These are phyloP conservation scores for Amylostereum areolatum DNA, from an alignment of 1,284 basidiomycete species.

Conservation along the genomic window DNA sequence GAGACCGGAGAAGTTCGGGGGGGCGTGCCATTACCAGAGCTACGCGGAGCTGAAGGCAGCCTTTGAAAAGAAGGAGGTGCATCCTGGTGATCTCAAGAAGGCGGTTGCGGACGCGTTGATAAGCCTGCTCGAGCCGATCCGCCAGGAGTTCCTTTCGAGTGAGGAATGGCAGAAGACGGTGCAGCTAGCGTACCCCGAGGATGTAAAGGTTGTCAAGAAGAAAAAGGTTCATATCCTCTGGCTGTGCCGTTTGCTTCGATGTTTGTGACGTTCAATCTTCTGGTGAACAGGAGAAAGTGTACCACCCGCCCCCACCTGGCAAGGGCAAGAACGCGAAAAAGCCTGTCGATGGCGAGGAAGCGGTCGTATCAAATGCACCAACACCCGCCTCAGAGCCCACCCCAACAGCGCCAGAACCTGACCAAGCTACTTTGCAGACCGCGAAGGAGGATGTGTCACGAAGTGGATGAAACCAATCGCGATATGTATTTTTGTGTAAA, in stretches of 20 bases:
- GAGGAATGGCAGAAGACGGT: constrained; percentile 82
- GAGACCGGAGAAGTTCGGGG: constrained; percentile 81
- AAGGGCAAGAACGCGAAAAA: constrained; percentile 54
- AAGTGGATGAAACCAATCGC: neutral
- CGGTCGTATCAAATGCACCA: constrained; percentile 1
- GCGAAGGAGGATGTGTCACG: neutral
- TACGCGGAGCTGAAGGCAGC: constrained; percentile 72
- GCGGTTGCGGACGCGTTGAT: constrained; percentile 78
- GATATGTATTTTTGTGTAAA: neutral
- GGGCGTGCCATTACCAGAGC: constrained; percentile 67
- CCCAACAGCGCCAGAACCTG: constrained; percentile 2
- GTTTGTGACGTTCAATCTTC: neutral
- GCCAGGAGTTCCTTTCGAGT: constrained; percentile 68
- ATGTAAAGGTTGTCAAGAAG: constrained; percentile 54
- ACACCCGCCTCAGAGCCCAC: constrained; percentile 6
- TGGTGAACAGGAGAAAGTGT: constrained; percentile 57
- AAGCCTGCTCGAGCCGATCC: constrained; percentile 79
- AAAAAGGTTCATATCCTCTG: constrained; percentile 41
- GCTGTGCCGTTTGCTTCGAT: neutral
- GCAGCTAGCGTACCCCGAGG: constrained; percentile 81
- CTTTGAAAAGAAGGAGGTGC: constrained; percentile 73
- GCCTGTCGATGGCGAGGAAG: constrained; percentile 4
- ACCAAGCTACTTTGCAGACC: neutral
- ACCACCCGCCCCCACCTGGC: constrained; percentile 73
- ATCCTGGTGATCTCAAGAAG: constrained; percentile 89